These are phyloP conservation scores for Haplosporangium gracile DNA, from an alignment of 192 early-diverging fungal species.

Conservation along the genomic window DNA sequence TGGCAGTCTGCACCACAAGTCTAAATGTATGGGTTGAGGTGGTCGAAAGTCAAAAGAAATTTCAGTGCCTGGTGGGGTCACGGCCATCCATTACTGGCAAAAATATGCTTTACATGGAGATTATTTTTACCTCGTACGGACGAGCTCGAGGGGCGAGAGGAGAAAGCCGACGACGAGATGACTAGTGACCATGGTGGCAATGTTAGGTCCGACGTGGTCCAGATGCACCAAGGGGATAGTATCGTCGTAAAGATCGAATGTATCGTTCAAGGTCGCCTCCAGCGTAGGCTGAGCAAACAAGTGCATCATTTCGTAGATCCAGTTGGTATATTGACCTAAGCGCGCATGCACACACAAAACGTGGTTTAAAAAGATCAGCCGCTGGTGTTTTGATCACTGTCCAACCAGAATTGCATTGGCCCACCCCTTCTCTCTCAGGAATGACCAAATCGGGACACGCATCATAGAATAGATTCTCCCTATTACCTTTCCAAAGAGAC, in stretches of 20 bases:
- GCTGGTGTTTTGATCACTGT: neutral
- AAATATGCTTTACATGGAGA: neutral
- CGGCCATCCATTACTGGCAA: neutral
- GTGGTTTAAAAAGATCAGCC: neutral
- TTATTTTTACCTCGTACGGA: constrained; percentile 79
- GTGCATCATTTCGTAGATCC: constrained; percentile 82
- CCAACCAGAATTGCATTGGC: neutral
- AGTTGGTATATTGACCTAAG: constrained; percentile 88
- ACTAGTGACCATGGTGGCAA: constrained; percentile 82
- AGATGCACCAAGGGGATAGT: constrained; percentile 79
- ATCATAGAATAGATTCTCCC: neutral
- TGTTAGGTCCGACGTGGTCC: constrained; percentile 73
- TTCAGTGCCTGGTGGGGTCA: neutral
- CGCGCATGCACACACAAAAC: too few relatives aligned
- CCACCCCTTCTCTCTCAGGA: neutral
- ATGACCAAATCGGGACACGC: neutral
- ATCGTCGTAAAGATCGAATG: constrained; percentile 94
- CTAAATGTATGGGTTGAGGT: constrained; percentile 46
- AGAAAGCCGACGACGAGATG: constrained; percentile 83
- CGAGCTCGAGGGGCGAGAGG: constrained; percentile 93
- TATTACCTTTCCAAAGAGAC: constrained; percentile 67
- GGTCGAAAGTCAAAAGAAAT: neutral
- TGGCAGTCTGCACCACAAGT: constrained; percentile 87
- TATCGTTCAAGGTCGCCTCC: constrained; percentile 93
- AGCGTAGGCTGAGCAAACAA: constrained; percentile 86